Evolutionary conservation across 257 asterid species (phyloP), one percentile per base, ranked within the genome.

Genomic region (Linderniella brevidens): DNA sequence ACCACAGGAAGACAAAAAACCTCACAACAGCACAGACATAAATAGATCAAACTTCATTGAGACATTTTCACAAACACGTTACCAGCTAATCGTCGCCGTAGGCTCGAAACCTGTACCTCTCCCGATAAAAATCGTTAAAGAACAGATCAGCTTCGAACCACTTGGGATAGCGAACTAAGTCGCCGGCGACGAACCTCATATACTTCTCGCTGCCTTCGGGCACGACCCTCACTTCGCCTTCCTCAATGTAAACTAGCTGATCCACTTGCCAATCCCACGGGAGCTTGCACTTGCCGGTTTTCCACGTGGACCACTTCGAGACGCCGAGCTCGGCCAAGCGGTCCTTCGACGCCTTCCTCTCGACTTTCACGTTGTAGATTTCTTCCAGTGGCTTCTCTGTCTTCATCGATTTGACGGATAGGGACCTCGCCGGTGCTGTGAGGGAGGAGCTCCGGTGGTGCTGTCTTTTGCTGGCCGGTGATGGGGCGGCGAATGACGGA

Each of bases 261-360:
- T 88, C 94, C 0, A 84, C 95, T 50, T 84, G 95, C 94, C 98
- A 88, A 57, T 88, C 98, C 98, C 98, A 88, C 0, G 95, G 92
- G 25, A 88, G 77, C 74, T 68, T 68, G 75, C 95, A 80, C 56
- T 78, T 78, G 14, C 94, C 95, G 0, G 95, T 88, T 57, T 84
- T 84, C 98, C 95, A 88, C 6, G 73, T 61, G 3, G 95, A 80
- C 98, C 98, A 88, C 54, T 62, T 62, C 0, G 84, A 71, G 17
- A 80, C 77, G 0, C 86, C 86, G 1, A 88, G 92, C 78, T 80
- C 80, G 9, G 64, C 67, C 55, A 80, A 43, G 16, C 90, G 68
- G 41, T 71, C 71, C 55, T 80, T 72, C 0, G 90, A 37, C 43
- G 71, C 90, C 13, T 78, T 72, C 43, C 72, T 70, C 64, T 88